Evolutionary conservation across 306 rosid genomes (phyloP), one percentile per base, ranked within the genome.

Genomic region (Vigna reflexopilosa): DNA sequence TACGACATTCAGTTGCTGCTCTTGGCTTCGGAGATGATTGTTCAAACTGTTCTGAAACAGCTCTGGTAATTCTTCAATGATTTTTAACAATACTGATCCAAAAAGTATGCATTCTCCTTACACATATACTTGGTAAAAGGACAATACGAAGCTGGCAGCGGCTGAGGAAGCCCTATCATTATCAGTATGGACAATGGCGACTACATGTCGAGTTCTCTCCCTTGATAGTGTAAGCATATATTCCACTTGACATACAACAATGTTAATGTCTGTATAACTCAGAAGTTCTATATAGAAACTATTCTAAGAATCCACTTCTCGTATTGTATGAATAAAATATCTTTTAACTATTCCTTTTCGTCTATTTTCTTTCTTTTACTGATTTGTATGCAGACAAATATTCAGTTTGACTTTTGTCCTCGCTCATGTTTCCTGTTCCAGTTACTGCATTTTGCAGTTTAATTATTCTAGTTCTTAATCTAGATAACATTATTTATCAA

Each of bases 151-250:
- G 94, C 77, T 93, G 85, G 91, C 91, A 71, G 88, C 90, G 76
- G 96, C 90, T 59, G 99, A 95, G 88, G 99, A 95, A 85, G 95
- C 94, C 38, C 82, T 79, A 71, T 83, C 99, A 58, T 82, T 95
- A 85, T 93, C 99, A 54, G 72, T 95, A 70, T 95, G 99, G 99
- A 88, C 99, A 63, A 88, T 87, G 1, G 88, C 99, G 70, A 87
- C 97, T 67, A 78, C 90, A 28, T 95, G 99, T 79, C 97, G 96
- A 66, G 91, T 87, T 81, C 89, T 95, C 64, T 93, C 98, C 81
- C 97, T 95, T 70, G 93, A 91, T 83, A 85, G 84, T 72, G 98
- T 95, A 83, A 88, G 96, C 83, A 54, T 45, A 59, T 67, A 65
- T 78, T 57, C 73, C 58, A 16, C 49, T 72, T 58, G 52, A 64